Conservation (phyloP, 805 yeast species). For the Soucietia sequanensis region DNA sequence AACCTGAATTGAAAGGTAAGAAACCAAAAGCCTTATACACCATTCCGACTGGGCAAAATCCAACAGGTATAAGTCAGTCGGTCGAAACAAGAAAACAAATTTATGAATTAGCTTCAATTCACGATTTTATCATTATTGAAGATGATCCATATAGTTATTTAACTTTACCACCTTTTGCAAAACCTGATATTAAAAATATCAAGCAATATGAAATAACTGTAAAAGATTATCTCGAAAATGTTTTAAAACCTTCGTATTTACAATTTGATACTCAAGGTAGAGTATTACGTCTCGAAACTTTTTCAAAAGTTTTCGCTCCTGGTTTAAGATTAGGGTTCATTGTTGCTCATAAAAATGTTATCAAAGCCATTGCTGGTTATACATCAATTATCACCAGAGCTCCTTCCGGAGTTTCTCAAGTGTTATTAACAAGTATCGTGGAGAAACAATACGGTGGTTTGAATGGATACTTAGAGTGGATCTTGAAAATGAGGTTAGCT, state of each 20-base stretch:
- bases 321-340: constrained; percentile 64
- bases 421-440: constrained; percentile 13
- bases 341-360: constrained; percentile 48
- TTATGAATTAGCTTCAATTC: constrained; percentile 50
- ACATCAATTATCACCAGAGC: constrained; percentile 16
- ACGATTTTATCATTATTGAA: constrained; percentile 60
- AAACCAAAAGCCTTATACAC: constrained; percentile 63
- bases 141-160: constrained; percentile 73
- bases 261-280: constrained; percentile 58
- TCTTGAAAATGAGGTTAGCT: constrained; percentile 13
- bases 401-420: constrained; percentile 16
- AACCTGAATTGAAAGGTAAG: constrained; percentile 42
- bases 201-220: constrained; percentile 30
- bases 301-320: constrained; percentile 65
- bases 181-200: constrained; percentile 28
- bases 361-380: constrained; percentile 27
- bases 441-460: constrained; percentile 24
- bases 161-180: constrained; percentile 43
- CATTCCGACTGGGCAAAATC: constrained; percentile 73
- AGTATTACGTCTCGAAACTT: constrained; percentile 61
- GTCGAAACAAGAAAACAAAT: constrained; percentile 48
- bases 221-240: constrained; percentile 42
- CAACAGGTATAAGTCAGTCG: constrained; percentile 57
- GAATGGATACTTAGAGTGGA: constrained; percentile 17
- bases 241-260: constrained; percentile 50